Evolutionary conservation across 2,329 filamentous ascomycete genomes (phyloP).

Genomic region (Madurella mycetomatis): DNA sequence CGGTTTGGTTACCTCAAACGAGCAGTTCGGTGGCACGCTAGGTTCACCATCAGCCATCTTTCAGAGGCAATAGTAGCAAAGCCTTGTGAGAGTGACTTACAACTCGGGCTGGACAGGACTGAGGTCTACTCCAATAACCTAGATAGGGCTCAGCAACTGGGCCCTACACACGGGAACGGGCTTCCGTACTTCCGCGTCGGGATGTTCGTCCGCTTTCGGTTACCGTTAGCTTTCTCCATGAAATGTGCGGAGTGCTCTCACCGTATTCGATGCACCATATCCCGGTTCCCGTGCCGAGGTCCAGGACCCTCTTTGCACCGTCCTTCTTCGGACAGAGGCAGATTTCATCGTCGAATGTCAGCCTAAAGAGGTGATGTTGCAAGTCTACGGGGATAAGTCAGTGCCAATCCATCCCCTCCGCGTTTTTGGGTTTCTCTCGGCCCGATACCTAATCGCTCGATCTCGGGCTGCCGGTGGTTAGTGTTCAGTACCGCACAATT

Average conservation of each 20-base stretch:
- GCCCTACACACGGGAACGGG: not conserved
- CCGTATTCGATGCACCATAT: slow-evolving; percentile 25
- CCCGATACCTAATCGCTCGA: too few relatives aligned
- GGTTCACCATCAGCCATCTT: not conserved
- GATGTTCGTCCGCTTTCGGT: slow-evolving; percentile 14
- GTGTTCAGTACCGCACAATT: too few relatives aligned
- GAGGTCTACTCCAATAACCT: slow-evolving; percentile 20
- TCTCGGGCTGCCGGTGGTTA: too few relatives aligned
- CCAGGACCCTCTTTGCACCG: slow-evolving; percentile 19
- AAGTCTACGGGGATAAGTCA: slow-evolving; percentile 13
- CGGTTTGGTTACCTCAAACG: slow-evolving; percentile 10
- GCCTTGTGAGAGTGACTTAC: not conserved
- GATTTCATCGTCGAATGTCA: slow-evolving; percentile 17
- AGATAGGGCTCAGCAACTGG: not conserved
- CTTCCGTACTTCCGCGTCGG: slow-evolving; percentile 16
- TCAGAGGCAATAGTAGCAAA: not conserved
- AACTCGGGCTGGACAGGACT: slow-evolving; percentile 16
- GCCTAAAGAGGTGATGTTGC: slow-evolving; percentile 19
- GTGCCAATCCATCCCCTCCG: not conserved
- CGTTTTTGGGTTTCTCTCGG: too few relatives aligned
- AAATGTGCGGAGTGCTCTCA: not conserved
- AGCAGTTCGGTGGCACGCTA: slow-evolving; percentile 22
- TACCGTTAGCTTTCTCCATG: not conserved
- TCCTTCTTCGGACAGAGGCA: slow-evolving; percentile 18
- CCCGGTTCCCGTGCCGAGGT: slow-evolving; percentile 22